Evolutionary conservation across 176 grass and related monocot genomes (phyloP).

Genomic region (Thinopyrum elongatum): DNA sequence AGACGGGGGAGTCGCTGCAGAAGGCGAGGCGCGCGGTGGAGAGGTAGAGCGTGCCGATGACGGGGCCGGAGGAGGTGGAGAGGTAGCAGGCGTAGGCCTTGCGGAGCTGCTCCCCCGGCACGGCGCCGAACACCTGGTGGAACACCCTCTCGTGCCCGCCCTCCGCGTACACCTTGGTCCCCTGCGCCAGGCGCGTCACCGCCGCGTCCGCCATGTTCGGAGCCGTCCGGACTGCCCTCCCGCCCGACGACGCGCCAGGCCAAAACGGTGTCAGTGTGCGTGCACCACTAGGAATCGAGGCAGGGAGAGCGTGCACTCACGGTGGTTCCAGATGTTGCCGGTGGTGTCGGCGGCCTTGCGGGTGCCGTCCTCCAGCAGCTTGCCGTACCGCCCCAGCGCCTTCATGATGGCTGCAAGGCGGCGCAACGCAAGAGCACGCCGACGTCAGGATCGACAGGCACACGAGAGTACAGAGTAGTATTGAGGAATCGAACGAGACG

Average conservation of each 20-base stretch:
- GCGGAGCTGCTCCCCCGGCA: slow-evolving; percentile 68
- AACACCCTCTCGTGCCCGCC: slow-evolving; percentile 79
- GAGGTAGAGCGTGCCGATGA: slow-evolving; percentile 87
- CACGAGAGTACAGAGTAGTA: not conserved
- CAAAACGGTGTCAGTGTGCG: not conserved
- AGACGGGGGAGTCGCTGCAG: slow-evolving; percentile 75
- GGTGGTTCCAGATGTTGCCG: slow-evolving; percentile 80
- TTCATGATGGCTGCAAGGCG: slow-evolving; percentile 34
- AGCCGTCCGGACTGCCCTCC: slow-evolving; percentile 54
- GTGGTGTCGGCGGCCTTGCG: slow-evolving; percentile 60
- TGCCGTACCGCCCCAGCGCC: slow-evolving; percentile 60
- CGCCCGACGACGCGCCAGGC: not conserved
- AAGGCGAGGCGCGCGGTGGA: slow-evolving; percentile 81
- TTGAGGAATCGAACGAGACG: not conserved
- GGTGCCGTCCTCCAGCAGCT: slow-evolving; percentile 56
- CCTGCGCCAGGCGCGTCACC: slow-evolving; percentile 70
- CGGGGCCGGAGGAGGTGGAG: slow-evolving; percentile 74
- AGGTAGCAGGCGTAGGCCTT: slow-evolving; percentile 95
- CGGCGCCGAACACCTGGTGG: slow-evolving; percentile 65
- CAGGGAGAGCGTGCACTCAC: not conserved
- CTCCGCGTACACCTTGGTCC: slow-evolving; percentile 91
- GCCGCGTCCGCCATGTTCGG: slow-evolving; percentile 79
- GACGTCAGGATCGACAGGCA: not conserved
- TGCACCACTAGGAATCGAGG: not conserved
- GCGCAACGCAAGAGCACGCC: not conserved